Evolutionary conservation across 140 eudicot species (phyloP).

Genomic region (Stevia rebaudiana): DNA sequence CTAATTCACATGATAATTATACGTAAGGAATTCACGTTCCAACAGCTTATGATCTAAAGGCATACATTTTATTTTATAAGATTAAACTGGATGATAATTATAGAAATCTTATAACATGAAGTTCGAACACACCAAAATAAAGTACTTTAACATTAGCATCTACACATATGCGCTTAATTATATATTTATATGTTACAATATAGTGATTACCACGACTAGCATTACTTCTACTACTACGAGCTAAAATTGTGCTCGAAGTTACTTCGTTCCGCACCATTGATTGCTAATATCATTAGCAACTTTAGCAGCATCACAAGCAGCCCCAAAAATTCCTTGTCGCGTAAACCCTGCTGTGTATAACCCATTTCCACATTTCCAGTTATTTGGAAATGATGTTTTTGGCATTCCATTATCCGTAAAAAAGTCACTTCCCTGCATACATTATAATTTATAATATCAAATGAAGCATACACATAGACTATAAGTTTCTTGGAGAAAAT

Average conservation of each 20-base stretch:
- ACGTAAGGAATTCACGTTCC: not conserved
- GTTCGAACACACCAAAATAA: not conserved
- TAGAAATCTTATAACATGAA: not conserved
- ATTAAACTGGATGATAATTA: not conserved
- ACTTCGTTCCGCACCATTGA: conserved; percentile 27
- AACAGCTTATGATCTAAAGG: not conserved
- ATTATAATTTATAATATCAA: too few relatives aligned
- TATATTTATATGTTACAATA: not conserved
- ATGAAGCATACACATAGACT: too few relatives aligned
- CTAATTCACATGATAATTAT: not conserved
- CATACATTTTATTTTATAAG: not conserved
- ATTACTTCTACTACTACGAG: not conserved
- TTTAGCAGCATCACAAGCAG: conserved; percentile 38
- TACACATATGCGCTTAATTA: not conserved
- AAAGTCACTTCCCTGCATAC: conserved; percentile 35
- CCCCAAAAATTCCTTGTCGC: conserved; percentile 38
- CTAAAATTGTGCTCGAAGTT: not conserved
- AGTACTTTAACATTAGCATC: not conserved
- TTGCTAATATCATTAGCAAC: conserved; percentile 34
- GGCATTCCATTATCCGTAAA: conserved; percentile 43
- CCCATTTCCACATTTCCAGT: conserved; percentile 51
- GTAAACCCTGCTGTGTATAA: conserved; percentile 45
- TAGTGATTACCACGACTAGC: not conserved
- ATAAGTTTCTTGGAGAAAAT: too few relatives aligned
- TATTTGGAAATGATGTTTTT: conserved; percentile 41